A percentile compares a stretch with the other conserved stretches of the same genome.
These are phyloP conservation scores for Colletotrichum chrysophilum DNA, from an alignment of 2,329 filamentous ascomycete genomes.

Conservation along the genomic window DNA sequence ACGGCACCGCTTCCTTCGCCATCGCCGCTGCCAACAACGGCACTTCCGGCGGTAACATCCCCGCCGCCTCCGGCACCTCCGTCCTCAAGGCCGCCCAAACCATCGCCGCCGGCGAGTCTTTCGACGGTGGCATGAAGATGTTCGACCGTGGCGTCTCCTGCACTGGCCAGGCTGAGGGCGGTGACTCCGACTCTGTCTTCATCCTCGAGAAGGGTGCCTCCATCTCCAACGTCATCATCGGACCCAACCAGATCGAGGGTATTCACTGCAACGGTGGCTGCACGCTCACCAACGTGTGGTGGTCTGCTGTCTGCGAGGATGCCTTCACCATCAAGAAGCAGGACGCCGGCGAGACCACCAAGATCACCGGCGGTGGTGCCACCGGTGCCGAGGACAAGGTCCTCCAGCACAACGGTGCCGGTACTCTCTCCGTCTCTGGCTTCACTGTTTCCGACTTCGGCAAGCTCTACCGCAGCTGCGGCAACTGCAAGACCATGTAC, in stretches of 20 bases:
- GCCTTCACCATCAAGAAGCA: constrained; percentile 38
- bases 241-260: constrained; percentile 47
- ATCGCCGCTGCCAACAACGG: neutral
- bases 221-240: constrained; percentile 51
- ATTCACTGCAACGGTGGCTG: constrained; percentile 53
- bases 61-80: constrained; percentile 28
- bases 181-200: constrained; percentile 47
- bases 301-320: constrained; percentile 42
- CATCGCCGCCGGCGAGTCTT: constrained; percentile 31
- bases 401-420: constrained; percentile 23
- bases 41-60: constrained; percentile 26
- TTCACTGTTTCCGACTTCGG: constrained; percentile 17
- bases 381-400: constrained; percentile 15
- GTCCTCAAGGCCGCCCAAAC: constrained; percentile 27
- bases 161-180: constrained; percentile 47
- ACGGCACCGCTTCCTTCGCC: neutral
- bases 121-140: constrained; percentile 31
- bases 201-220: constrained; percentile 45
- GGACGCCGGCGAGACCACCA: constrained; percentile 16
- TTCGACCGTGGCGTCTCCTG: constrained; percentile 47
- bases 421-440: constrained; percentile 17
- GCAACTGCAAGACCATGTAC: constrained; percentile 19
- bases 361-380: constrained; percentile 15
- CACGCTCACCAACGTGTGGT: constrained; percentile 40
- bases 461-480: constrained; percentile 23